Evolutionary conservation across 208 protist genomes (phyloP).

Genomic region (Angomonas ambiguus): DNA sequence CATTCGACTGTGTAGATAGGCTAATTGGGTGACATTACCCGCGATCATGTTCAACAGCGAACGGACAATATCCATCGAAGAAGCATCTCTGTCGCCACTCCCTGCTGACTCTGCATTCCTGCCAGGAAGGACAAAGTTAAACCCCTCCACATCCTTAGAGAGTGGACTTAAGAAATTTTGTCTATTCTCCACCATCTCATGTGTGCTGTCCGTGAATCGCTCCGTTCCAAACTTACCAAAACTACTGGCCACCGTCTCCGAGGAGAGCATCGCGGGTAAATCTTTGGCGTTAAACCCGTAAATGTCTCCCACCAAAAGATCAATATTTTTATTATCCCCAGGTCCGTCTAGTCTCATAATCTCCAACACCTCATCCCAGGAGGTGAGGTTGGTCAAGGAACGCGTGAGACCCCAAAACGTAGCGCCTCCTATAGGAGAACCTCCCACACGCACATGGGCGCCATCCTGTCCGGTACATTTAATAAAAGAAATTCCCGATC

Average conservation of each 20-base stretch:
- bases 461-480: constrained; percentile 82
- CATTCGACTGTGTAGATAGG: constrained; percentile 91
- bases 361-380: constrained; percentile 95
- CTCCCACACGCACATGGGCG: constrained; percentile 91
- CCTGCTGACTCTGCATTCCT: not conserved
- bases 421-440: constrained; percentile 94
- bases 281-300: constrained; percentile 95
- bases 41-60: constrained; percentile 94
- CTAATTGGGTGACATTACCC: constrained; percentile 95
- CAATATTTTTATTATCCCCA: constrained; percentile 93
- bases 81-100: constrained; percentile 20
- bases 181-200: not conserved
- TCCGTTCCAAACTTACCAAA: constrained; percentile 88
- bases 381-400: constrained; percentile 90
- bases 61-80: constrained; percentile 85
- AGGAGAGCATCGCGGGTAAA: constrained; percentile 81
- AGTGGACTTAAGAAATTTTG: not conserved
- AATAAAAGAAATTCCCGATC: constrained; percentile 96
- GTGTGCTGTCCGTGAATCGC: constrained; percentile 22
- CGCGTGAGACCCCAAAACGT: constrained; percentile 96
- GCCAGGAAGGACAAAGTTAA: not conserved
- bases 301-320: constrained; percentile 97
- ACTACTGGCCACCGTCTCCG: constrained; percentile 82
- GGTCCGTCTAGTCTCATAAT: constrained; percentile 90
- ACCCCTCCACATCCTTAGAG: not conserved